These are phyloP conservation scores for Cladosporium cucumerinum DNA, from an alignment of 2,329 filamentous ascomycete genomes.

Conservation along the genomic window DNA sequence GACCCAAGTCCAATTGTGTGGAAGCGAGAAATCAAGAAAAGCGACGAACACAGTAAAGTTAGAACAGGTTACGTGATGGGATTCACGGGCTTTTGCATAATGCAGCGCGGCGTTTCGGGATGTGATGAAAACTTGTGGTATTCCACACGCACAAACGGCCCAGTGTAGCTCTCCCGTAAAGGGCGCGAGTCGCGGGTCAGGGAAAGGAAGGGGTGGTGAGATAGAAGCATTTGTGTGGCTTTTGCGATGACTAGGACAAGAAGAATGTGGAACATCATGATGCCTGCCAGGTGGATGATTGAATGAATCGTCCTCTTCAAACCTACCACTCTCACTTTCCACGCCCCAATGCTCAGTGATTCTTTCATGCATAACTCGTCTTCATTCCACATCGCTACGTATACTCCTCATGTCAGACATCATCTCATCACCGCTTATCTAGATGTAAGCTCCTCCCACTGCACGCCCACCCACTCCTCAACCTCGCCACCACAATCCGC, in stretches of 20 bases:
- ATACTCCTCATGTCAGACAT: neutral
- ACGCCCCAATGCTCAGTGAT: neutral
- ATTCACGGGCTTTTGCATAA: slow-evolving; percentile 10
- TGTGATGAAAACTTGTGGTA: slow-evolving; percentile 6
- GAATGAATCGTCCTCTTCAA: neutral
- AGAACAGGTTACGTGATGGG: slow-evolving; percentile 9
- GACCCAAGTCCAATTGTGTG: neutral
- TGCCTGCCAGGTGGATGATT: neutral
- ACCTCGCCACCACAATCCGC: slow-evolving; percentile 68
- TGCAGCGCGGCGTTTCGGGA: slow-evolving; percentile 17
- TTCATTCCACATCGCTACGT: neutral
- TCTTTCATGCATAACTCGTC: neutral
- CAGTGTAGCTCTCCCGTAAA: slow-evolving; percentile 5
- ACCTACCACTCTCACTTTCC: neutral
- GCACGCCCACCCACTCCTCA: slow-evolving; percentile 96
- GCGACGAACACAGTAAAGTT: neutral
- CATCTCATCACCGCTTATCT: neutral
- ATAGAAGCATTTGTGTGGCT: slow-evolving; percentile 3
- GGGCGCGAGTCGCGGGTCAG: slow-evolving; percentile 12
- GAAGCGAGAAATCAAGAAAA: neutral
- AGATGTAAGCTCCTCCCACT: slow-evolving; percentile 74
- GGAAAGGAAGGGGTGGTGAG: neutral
- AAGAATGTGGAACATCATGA: slow-evolving; percentile 4
- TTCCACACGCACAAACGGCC: slow-evolving; percentile 7
- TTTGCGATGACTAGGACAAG: slow-evolving; percentile 9